Evolutionary conservation across 2,329 filamentous ascomycete species (phyloP), one percentile per base, ranked within the genome.

Genomic region (Fusarium incarnatum): DNA sequence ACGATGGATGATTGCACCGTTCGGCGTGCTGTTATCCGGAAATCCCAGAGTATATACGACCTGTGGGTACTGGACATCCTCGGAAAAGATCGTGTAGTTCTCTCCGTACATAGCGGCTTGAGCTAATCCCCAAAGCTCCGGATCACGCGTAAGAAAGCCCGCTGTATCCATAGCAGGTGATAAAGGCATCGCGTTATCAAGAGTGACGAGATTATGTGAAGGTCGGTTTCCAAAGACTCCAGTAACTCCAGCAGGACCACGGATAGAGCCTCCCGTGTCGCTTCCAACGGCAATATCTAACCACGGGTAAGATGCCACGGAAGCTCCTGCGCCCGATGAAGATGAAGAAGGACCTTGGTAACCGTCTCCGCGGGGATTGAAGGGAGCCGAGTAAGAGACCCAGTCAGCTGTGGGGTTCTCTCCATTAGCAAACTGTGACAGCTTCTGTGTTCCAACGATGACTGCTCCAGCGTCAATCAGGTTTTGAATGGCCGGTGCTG

Each of bases 261-360:
- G 79, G 56, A 86, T 83, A 78, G 81, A 69, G 0, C 71, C 71
- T 0, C 71, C 70, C 2, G 70, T 67, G 22, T 72, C 72, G 5
- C 59, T 68, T 13, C 60, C 71, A 69, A 73, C 49, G 1, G 53
- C 60, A 0, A 56, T 49, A 32, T 85, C 83, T 0, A 85, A 74
- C 83, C 83, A 85, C 13, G 78, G 78, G 32, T 85, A 85, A 0
- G 79, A 76, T 2, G 78, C 80, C 1, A 83, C 64, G 1, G 80
- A 78, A 0, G 80, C 81, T 8, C 77, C 81, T 1, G 78, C 77
- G 0, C 82, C 82, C 0, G 79, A 77, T 0, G 81, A 87, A 1
- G 84, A 87, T 2, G 81, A 83, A 0, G 81, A 82, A 64, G 84
- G 79, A 4, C 80, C 78, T 52, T 83, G 80, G 41, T 85, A 86